Evolutionary conservation across 495 filamentous ascomycete genomes (phyloP).

Genomic region (Oidiodendron maius): DNA sequence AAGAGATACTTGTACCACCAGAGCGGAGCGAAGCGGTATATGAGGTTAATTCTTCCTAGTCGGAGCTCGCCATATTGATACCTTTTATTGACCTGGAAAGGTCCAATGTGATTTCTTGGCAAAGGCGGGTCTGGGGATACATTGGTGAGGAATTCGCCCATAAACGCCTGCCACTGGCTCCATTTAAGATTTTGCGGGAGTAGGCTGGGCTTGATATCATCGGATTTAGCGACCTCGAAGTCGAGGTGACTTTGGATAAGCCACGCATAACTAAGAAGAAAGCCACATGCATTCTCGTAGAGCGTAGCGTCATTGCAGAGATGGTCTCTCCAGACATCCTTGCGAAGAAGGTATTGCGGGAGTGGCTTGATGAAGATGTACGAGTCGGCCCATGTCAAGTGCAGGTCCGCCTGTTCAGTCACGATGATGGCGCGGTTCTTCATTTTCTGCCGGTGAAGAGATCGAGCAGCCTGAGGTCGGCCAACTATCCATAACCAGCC

Average conservation of each 20-base stretch:
- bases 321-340: conserved; percentile 36
- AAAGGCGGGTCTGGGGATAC: too few relatives aligned
- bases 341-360: conserved; percentile 40
- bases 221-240: conserved; percentile 34
- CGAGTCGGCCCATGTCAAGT: conserved; percentile 48
- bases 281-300: background rate
- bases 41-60: conserved; percentile 28
- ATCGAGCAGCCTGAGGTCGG: conserved; percentile 19
- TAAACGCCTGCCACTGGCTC: conserved; percentile 10
- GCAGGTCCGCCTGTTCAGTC: conserved; percentile 42
- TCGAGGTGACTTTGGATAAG: conserved; percentile 27
- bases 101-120: too few relatives aligned
- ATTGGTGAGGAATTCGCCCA: background rate
- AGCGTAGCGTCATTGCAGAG: conserved; percentile 13
- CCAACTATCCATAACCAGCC: conserved; percentile 20
- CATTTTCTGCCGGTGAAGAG: conserved; percentile 36
- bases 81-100: conserved; percentile 14
- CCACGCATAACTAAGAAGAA: background rate
- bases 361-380: conserved; percentile 53
- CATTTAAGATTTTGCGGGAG: conserved; percentile 24
- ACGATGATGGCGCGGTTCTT: conserved; percentile 37
- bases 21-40: conserved; percentile 10
- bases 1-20: too few relatives aligned
- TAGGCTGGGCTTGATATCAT: conserved; percentile 27
- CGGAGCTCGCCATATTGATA: conserved; percentile 39